Percentiles rank a stretch among this genome's conserved stretches.
phyloP scores from a whole-genome alignment of 306 rosid species.

The Fagus sylvatica region DNA sequence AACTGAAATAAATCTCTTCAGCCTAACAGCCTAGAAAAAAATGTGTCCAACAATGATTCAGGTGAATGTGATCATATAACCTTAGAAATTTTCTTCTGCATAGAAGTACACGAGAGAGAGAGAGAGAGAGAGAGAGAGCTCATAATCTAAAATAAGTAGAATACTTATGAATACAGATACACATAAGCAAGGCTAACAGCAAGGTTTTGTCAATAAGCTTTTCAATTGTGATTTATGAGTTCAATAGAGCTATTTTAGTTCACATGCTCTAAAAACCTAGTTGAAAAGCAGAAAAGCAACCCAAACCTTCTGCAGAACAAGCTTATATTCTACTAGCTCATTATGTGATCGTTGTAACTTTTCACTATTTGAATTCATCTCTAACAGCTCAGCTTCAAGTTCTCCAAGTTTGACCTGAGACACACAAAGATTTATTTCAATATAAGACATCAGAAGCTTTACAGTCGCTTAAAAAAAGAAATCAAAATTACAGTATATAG shows the following conservation, averaged over 20 bases:
- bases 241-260: neutral
- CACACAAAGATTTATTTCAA: conserved; percentile 16
- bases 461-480: neutral
- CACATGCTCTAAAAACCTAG: neutral
- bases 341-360: conserved; percentile 61
- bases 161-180: neutral
- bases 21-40: neutral
- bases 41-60: too few species aligned
- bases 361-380: conserved; percentile 69
- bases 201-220: neutral
- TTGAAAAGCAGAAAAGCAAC: conserved; percentile 14
- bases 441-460: neutral
- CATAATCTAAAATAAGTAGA: conserved; percentile 1
- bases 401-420: conserved; percentile 68
- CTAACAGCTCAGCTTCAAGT: conserved; percentile 72
- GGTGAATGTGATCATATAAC: neutral
- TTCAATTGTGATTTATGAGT: neutral
- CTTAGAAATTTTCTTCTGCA: neutral
- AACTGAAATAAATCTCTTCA: neutral
- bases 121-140: conserved; percentile 14
- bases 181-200: conserved; percentile 9
- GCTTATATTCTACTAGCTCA: conserved; percentile 75
- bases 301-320: conserved; percentile 75
- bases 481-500: conserved; percentile 9
- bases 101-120: neutral